Percentiles rank a stretch among this genome's conserved stretches.
These are phyloP conservation scores for Pterulicium gracile DNA, from an alignment of 1,284 basidiomycete genomes.

Conservation along the genomic window DNA sequence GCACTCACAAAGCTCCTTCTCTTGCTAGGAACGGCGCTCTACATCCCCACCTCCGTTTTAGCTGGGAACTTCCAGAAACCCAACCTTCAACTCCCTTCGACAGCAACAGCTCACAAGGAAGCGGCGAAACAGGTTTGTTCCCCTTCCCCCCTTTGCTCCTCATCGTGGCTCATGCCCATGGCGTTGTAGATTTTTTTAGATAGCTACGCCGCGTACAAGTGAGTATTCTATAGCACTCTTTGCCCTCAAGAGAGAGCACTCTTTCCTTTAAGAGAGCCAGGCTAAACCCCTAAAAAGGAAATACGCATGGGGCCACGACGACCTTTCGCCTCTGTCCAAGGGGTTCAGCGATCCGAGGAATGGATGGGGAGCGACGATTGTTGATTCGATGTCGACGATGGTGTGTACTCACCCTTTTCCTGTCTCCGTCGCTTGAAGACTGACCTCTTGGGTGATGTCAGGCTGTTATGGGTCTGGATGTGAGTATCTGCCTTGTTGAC, in stretches of 20 bases:
- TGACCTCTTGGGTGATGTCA: neutral
- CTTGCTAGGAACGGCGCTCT: no score
- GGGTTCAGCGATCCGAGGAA: neutral
- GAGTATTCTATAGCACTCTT: constrained; percentile 2
- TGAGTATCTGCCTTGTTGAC: neutral
- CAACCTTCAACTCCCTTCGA: neutral
- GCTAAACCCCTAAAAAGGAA: neutral
- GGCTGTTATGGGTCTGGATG: neutral
- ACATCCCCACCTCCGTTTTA: no score
- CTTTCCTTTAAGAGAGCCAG: neutral
- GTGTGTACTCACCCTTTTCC: neutral
- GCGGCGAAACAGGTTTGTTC: constrained; percentile 14
- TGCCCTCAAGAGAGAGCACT: no score
- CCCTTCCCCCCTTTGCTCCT: no score
- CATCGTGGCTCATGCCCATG: neutral
- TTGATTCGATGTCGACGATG: neutral
- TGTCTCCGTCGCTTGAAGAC: neutral
- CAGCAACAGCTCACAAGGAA: neutral
- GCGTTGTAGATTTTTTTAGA: constrained; percentile 34
- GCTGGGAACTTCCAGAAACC: constrained; percentile 2
- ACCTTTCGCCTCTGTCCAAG: neutral
- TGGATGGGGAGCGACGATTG: neutral
- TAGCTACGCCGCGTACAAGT: neutral
- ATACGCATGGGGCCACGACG: constrained; percentile 2
- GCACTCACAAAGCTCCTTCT: no score